Evolutionary conservation across 805 yeast species (phyloP), one percentile per base, ranked within the genome.

Genomic region (Ogataea minuta): DNA sequence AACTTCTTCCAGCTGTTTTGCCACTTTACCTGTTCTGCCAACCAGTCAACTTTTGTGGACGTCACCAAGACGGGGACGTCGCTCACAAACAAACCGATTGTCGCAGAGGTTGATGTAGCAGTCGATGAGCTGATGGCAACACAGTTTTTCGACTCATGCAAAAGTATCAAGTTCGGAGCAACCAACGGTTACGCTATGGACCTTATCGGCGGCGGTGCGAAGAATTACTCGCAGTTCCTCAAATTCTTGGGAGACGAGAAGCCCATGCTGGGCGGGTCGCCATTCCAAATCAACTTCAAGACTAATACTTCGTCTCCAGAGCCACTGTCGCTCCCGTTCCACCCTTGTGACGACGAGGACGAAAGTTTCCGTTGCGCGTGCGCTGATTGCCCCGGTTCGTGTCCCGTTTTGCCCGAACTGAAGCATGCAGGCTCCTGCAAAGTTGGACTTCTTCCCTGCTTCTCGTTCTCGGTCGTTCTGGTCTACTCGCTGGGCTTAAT

Each of bases 151-250:
- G 84, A 89, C 41, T 86, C 96, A 2, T 91, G 99, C 66, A 84
- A 84, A 51, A 79, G 81, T 46, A 83, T 91, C 58, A 89, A 91
- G 63, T 90, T 93, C 60, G 79, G 91, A 3, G 96, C 96, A 6
- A 89, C 97, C 2, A 91, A 90, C 61, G 96, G 97, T 2, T 86
- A 75, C 53, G 98, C 96, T 8, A 89, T 91, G 97, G 98, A 91
- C 57, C 70, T 91, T 28, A 81, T 91, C 28, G 99, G 99, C 6
- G 99, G 99, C n/a, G 98, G 98, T 2, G 97, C 98, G 2, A 73
- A 70, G 39, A 76, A 80, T 51, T 85, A 77, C 59, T 52, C 68
- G 23, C 77, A 78, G 39, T 91, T 91, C 57, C 66, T 91, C 49
- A 84, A 89, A 63, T 93, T 91, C 56, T 63, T 93, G 36, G 98